Conservation (phyloP, 164 flowering plant species). For the Kalanchoe fedtschenkoi region DNA sequence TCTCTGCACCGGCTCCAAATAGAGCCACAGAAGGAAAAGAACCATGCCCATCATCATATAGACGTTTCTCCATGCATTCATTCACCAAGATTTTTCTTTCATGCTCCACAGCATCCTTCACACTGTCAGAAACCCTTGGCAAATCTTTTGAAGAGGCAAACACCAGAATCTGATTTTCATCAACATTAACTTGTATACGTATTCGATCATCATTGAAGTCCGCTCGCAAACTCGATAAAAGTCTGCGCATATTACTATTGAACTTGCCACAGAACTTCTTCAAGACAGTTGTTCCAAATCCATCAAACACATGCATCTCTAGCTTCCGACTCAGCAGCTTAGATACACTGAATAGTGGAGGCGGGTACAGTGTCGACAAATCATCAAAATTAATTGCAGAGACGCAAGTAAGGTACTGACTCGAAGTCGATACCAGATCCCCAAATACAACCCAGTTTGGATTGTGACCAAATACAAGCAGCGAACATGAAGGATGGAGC, state of each 20-base stretch:
- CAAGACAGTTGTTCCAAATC: constrained; percentile 43
- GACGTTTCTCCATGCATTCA: constrained; percentile 74
- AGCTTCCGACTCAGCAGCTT: constrained; percentile 40
- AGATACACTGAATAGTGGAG: constrained; percentile 45
- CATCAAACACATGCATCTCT: constrained; percentile 33
- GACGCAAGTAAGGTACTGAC: constrained; percentile 75
- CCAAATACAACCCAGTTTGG: constrained; percentile 90
- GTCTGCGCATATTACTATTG: constrained; percentile 30
- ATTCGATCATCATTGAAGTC: constrained; percentile 47
- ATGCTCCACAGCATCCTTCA: constrained; percentile 39
- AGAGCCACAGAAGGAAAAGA: constrained; percentile 56
- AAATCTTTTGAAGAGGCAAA: constrained; percentile 42
- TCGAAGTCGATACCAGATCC: constrained; percentile 51
- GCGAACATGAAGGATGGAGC: constrained; percentile 89
- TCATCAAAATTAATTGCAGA: constrained; percentile 60
- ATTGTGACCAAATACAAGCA: constrained; percentile 51
- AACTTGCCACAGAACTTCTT: constrained; percentile 77
- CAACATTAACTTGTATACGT: constrained; percentile 48
- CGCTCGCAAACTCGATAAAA: constrained; percentile 36
- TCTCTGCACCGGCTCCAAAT: constrained; percentile 88
- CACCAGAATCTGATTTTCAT: constrained; percentile 39
- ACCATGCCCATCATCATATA: constrained; percentile 50
- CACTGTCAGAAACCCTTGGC: constrained; percentile 31
- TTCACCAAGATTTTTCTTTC: constrained; percentile 50
- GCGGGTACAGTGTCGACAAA: constrained; percentile 41